Evolutionary conservation across 305 asterid species (phyloP), one percentile per base, ranked within the genome.

Genomic region (Fraxinus paxiana): DNA sequence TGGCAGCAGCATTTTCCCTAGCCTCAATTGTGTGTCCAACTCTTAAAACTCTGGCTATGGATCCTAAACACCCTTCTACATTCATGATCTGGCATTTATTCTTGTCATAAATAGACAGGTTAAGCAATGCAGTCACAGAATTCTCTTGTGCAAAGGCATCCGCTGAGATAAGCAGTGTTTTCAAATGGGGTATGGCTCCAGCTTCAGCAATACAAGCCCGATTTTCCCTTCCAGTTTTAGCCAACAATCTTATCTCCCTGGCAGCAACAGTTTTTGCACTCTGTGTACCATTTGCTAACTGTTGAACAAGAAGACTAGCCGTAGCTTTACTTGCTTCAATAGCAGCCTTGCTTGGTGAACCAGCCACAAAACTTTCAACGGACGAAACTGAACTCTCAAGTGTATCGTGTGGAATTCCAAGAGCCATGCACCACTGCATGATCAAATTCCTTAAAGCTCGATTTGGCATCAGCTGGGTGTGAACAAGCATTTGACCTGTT

Each of bases 1-100:
- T 95, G 0, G 99, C 99, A 7, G 99, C 99, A 7, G 99, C 97
- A 46, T 95, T 95, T 87, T 95, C 99, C 82, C 91, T 85, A 7
- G 98, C 94, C 82, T 95, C 99, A 0, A 90, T 90, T 2, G 96
- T 93, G 88, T 75, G 91, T 65, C 99, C 99, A 6, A 86, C 51
- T 79, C 86, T 90, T 70, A 95, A 83, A 78, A 95, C 98, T 17
- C 85, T 86, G 33, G 92, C 97, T 1, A 95, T 90, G 7, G 94
- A 82, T 5, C 86, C 81, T 59, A 93, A 82, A 80, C 99, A 92
- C 18, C 97, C 98, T 77, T 88, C 91, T 17, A 89, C 97, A 33
- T 93, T 95, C 94, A 92, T 90, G 12, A 95, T 95, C 75, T 90
- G 85, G 81, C 87, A 85, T 83, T 92, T 95, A 43, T 95, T 95